Evolutionary conservation across 768 basidiomycete species (phyloP).

Genomic region (Panaeolus cyanescens): DNA sequence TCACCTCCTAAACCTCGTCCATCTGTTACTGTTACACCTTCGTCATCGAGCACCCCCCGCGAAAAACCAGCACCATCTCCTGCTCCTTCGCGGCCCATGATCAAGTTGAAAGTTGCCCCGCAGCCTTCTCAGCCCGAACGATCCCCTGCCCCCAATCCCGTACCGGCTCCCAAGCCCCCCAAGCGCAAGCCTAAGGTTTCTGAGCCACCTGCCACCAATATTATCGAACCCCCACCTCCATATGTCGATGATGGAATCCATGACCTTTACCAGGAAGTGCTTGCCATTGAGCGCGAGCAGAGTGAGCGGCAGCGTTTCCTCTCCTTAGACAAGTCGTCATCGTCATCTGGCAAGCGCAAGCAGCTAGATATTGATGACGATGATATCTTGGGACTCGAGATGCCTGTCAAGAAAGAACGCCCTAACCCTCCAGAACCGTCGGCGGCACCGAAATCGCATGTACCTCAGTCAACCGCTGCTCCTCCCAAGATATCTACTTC

Average conservation of each 20-base stretch:
- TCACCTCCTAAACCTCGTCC: conserved; percentile 20
- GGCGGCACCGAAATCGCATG: conserved; percentile 12
- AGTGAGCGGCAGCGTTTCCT: conserved; percentile 51
- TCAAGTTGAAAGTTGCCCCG: conserved; percentile 67
- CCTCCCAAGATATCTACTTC: conserved; percentile 21
- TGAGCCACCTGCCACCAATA: conserved; percentile 42
- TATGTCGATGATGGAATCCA: conserved; percentile 83
- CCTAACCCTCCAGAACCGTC: conserved; percentile 43
- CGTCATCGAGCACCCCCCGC: background rate
- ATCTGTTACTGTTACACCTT: background rate
- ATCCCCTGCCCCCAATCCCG: conserved; percentile 31
- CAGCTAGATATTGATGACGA: conserved; percentile 54
- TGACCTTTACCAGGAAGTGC: conserved; percentile 79
- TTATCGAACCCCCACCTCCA: conserved; percentile 49
- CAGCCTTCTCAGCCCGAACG: conserved; percentile 33
- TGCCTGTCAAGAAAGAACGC: conserved; percentile 61
- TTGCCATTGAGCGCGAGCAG: conserved; percentile 76
- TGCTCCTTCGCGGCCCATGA: conserved; percentile 50
- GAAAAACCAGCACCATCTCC: conserved; percentile 4
- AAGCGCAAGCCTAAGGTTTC: conserved; percentile 41
- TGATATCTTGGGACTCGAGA: conserved; percentile 62
- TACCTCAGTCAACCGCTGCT: conserved; percentile 11
- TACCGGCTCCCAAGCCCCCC: conserved; percentile 37
- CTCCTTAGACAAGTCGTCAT: conserved; percentile 38
- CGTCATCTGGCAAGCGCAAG: conserved; percentile 56